Percentiles rank a stretch among this genome's conserved stretches.
Conservation (phyloP, 495 filamentous ascomycete species). For the Neurospora sp. region DNA sequence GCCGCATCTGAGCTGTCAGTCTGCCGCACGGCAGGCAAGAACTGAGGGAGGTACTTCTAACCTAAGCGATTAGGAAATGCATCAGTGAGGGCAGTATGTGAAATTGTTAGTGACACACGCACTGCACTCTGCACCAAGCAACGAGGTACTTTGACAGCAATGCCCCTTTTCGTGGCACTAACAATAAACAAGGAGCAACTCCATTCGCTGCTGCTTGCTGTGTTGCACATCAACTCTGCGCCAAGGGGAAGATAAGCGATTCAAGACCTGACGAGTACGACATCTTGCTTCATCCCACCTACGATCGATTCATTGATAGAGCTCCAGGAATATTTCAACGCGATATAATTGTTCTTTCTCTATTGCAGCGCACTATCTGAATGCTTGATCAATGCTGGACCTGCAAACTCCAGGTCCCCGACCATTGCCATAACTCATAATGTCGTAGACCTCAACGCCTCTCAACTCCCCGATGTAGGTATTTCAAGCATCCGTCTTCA, state of each 20-base stretch:
- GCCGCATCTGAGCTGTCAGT: too few relatives aligned
- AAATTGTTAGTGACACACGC: background rate
- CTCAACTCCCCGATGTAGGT: background rate
- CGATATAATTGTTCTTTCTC: too few relatives aligned
- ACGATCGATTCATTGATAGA: background rate
- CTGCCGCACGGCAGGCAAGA: background rate
- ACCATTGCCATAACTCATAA: background rate
- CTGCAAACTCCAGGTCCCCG: background rate
- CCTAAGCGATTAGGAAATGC: background rate
- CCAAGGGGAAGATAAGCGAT: too few relatives aligned
- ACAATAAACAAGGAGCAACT: background rate
- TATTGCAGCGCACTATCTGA: background rate
- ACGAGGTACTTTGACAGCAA: background rate
- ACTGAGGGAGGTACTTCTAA: background rate
- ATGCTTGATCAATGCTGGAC: background rate
- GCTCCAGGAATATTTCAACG: too few relatives aligned
- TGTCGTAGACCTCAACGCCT: background rate
- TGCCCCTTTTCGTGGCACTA: background rate
- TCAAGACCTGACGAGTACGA: too few relatives aligned
- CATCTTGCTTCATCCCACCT: background rate
- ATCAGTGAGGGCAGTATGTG: background rate
- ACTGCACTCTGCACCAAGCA: background rate
- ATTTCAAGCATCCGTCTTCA: constrained; percentile 23
- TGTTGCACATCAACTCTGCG: background rate
- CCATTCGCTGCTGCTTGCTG: background rate